phyloP scores from a whole-genome alignment of 139 green algal genomes.

The Haematococcus lacustris region DNA sequence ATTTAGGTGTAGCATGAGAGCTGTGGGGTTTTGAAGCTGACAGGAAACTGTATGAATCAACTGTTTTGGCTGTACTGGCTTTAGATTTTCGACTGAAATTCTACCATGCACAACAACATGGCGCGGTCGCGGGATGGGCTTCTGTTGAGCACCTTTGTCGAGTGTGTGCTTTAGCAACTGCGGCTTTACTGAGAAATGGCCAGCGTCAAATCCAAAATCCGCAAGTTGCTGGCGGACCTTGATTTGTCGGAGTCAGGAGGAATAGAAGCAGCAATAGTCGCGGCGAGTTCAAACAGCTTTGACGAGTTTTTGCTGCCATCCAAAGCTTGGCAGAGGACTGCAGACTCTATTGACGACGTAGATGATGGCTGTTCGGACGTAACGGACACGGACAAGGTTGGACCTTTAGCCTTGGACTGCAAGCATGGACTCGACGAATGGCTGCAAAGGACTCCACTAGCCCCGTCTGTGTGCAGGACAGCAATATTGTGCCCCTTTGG shows the following conservation, averaged over 20 bases:
- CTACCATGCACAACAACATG: no score
- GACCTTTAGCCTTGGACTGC: neutral
- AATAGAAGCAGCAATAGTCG: neutral
- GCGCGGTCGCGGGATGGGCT: no score
- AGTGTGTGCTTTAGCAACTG: no score
- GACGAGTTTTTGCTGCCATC: neutral
- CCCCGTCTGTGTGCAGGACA: neutral
- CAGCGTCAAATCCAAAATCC: no score
- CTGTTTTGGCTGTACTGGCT: no score
- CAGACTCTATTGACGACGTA: neutral
- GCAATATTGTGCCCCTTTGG: neutral
- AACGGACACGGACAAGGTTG: neutral
- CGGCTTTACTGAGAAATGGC: no score
- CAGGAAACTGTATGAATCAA: no score
- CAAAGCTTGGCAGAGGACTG: neutral
- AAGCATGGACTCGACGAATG: neutral
- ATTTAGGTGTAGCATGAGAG: no score
- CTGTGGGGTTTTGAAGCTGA: no score
- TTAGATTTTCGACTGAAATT: no score
- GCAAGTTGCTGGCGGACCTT: neutral
- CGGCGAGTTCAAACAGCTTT: neutral
- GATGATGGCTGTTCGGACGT: neutral
- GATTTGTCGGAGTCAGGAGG: neutral
- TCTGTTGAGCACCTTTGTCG: no score
- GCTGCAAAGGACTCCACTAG: neutral